phyloP scores from a whole-genome alignment of 345 rosid genomes.

The Salix exigua region DNA sequence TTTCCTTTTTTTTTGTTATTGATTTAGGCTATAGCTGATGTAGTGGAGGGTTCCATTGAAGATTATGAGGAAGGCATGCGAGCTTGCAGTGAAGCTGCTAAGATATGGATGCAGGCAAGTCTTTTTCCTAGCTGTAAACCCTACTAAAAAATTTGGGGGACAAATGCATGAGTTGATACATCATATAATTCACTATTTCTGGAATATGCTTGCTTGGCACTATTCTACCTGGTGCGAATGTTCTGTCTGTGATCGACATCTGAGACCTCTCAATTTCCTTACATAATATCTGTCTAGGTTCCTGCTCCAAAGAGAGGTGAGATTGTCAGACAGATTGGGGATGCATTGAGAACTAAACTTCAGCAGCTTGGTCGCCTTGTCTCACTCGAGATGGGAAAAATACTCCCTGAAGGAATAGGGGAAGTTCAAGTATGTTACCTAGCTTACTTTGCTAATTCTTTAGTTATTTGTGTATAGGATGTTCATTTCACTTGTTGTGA shows the following conservation, averaged over 20 bases:
- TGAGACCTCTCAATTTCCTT: not conserved
- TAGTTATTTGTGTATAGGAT: not conserved
- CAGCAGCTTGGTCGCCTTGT: conserved; percentile 79
- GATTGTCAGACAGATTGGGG: conserved; percentile 92
- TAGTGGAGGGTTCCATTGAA: conserved; percentile 67
- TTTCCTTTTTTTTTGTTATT: not conserved
- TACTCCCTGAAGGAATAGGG: conserved; percentile 92
- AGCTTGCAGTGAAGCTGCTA: conserved; percentile 83
- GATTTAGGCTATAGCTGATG: conserved; percentile 52
- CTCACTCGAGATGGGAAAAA: conserved; percentile 98
- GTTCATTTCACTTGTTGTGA: not conserved
- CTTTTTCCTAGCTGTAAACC: not conserved
- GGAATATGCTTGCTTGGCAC: not conserved
- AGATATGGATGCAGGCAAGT: conserved; percentile 81
- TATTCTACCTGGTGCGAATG: not conserved
- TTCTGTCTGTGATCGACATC: not conserved
- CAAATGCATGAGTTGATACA: not conserved
- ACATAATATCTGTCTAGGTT: conserved; percentile 42
- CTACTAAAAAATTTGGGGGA: not conserved
- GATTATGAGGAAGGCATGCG: conserved; percentile 79
- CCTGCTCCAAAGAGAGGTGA: conserved; percentile 99
- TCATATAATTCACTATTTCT: not conserved
- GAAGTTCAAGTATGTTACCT: conserved; percentile 78
- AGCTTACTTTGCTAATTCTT: not conserved
- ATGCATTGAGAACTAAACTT: conserved; percentile 77